Base-by-base conservation (phyloP, 2,329 filamentous ascomycete species). In the Lojkania enalia region DNA sequence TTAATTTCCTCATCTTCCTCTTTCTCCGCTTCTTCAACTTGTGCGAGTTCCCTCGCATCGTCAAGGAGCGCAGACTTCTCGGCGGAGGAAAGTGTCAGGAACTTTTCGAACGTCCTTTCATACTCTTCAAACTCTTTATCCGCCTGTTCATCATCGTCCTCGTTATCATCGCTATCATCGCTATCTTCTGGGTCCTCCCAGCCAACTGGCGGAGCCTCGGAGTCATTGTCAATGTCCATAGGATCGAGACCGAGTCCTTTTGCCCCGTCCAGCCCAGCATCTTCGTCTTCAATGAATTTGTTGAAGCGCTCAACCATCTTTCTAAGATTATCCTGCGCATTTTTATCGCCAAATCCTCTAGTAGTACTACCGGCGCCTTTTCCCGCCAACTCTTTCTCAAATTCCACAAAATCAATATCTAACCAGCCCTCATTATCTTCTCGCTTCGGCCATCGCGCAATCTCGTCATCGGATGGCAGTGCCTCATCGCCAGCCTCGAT, bases 261-360 rank as follows among this genome's bases (percentile, higher is more conserved):
- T 0, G 85, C 88, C 0, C 90, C 92, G 35, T 95, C 90, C 4
- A 84, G 67, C 1, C 88, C 91, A 0, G 90, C 90, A 35, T 79
- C 80, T 9, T 95, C 87, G 57, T 97, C 89, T 44, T 95, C 88
- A 35, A 99, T 71, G 58, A 99, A 97, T 11, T 87, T 78, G 62
- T 96, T 90, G 61, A 99, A 97, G n/a, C 90, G 83, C 35, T 88
- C 86, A 0, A 99, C 94, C 66, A 97, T 96, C 62, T 92, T 92
- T 42, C 87, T 85, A 16, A 99, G 75, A 63, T 96, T 87, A 3
- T 84, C 83, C 60, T 91, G 84, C 0, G 85, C 81, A 18, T 76
- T 76, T 3, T 79, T 74, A 63, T 90, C 84, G 1, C 86, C 87
- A 61, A 88, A 77, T 0, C 68, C 71, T 3, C 53, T 49, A 3